These are phyloP conservation scores for Vachellia collinsii DNA, from an alignment of 306 rosid species.

Conservation along the genomic window DNA sequence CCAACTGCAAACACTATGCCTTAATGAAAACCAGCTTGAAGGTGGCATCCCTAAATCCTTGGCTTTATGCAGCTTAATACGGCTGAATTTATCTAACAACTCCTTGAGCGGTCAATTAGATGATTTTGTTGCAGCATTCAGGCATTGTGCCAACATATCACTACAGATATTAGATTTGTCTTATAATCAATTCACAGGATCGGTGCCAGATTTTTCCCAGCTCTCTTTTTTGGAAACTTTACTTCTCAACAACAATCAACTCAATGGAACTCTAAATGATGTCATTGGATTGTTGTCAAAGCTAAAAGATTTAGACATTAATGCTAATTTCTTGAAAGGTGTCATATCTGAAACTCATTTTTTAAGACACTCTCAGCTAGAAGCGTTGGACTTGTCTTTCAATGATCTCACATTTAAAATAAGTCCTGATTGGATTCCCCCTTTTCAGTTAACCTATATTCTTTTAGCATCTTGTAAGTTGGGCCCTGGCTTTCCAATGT, in stretches of 20 bases:
- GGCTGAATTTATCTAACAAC: accelerated
- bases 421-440: not conserved
- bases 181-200: not conserved
- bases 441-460: not conserved
- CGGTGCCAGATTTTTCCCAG: not conserved
- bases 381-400: not conserved
- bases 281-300: conserved; percentile 7
- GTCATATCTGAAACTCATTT: not conserved
- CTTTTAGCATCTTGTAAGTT: not conserved
- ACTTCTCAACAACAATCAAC: not conserved
- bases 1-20: not conserved
- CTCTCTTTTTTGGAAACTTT: not conserved
- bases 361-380: not conserved
- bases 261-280: not conserved
- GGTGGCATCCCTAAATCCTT: not conserved
- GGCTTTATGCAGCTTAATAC: not conserved
- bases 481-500: not conserved
- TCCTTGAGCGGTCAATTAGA: not conserved
- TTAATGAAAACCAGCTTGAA: not conserved
- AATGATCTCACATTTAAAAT: not conserved
- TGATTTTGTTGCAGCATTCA: not conserved
- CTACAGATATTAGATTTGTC: not conserved
- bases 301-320: not conserved
- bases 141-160: not conserved
- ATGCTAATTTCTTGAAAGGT: not conserved